Evolutionary conservation across 73 alveolate genomes (phyloP).

Genomic region (Breviolum minutum): DNA sequence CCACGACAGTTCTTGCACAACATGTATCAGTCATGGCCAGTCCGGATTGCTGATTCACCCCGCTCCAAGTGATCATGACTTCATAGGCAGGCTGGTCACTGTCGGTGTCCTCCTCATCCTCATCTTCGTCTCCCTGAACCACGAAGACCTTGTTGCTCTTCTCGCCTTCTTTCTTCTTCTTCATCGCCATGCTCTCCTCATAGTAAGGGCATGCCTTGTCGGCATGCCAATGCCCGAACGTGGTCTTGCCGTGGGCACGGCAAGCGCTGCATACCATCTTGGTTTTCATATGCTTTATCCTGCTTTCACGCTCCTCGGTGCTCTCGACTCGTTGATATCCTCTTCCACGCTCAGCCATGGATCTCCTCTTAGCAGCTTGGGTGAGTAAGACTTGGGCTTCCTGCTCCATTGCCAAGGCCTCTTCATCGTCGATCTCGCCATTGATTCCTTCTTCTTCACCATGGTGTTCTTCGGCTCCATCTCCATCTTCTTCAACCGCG

Average conservation of each 20-base stretch:
- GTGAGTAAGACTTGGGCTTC: neutral
- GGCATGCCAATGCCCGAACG: neutral
- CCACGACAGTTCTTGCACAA: neutral
- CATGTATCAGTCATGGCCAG: slow-evolving; percentile 7
- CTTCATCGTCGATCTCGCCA: neutral
- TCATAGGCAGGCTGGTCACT: too few relatives aligned
- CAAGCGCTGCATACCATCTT: neutral
- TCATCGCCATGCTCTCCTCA: neutral
- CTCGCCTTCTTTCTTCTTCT: neutral
- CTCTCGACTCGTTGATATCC: neutral
- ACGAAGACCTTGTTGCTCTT: neutral
- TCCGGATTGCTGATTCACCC: neutral
- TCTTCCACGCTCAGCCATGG: neutral
- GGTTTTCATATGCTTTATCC: neutral
- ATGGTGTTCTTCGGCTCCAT: too few relatives aligned
- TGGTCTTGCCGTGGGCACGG: neutral
- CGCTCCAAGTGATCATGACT: too few relatives aligned
- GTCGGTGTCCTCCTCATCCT: neutral
- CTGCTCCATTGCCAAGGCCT: neutral
- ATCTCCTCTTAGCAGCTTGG: neutral
- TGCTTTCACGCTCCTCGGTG: neutral
- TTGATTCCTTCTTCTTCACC: neutral
- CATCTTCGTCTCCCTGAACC: neutral
- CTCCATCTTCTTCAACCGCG: neutral
- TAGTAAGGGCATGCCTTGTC: neutral